Evolutionary conservation across 2,329 filamentous ascomycete genomes (phyloP).

Genomic region (Botrytis medusae): DNA sequence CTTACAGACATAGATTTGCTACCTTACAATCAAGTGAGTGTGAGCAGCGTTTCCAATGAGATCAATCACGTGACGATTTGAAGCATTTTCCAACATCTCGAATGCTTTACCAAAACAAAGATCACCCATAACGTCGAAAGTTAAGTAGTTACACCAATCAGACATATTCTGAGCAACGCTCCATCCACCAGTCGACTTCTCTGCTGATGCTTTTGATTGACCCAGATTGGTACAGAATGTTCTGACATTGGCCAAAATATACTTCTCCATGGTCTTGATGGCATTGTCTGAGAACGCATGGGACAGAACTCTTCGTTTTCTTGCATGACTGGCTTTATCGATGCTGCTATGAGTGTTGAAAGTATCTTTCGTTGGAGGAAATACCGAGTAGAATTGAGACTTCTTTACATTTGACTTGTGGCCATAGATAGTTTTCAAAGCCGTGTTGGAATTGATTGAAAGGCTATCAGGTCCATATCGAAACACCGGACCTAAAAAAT

Average conservation of each 20-base stretch:
- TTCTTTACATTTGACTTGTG: conserved; percentile 64
- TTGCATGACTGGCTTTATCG: conserved; percentile 66
- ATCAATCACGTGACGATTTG: conserved; percentile 65
- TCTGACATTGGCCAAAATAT: conserved; percentile 41
- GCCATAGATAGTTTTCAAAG: conserved; percentile 66
- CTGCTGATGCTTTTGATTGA: conserved; percentile 41
- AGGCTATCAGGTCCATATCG: conserved; percentile 77
- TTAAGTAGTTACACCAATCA: conserved; percentile 44
- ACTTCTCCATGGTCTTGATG: conserved; percentile 39
- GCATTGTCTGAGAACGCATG: conserved; percentile 57
- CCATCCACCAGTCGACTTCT: conserved; percentile 46
- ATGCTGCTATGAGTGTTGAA: conserved; percentile 73
- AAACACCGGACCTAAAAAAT: conserved; percentile 56
- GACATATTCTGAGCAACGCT: conserved; percentile 60
- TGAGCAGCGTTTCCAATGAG: conserved; percentile 68
- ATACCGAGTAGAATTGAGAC: conserved; percentile 71
- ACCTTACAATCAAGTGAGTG: conserved; percentile 61
- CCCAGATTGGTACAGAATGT: conserved; percentile 61
- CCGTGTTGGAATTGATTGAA: conserved; percentile 71
- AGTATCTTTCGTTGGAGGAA: conserved; percentile 62
- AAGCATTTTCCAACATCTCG: conserved; percentile 48
- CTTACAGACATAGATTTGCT: not conserved
- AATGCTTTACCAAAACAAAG: conserved; percentile 53
- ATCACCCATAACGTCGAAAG: conserved; percentile 53
- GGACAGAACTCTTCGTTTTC: conserved; percentile 63